Evolutionary conservation across 225 moss, liverwort and hornwort species (phyloP), one percentile per base, ranked within the genome.

Genomic region (Antitrichia curtipendula): DNA sequence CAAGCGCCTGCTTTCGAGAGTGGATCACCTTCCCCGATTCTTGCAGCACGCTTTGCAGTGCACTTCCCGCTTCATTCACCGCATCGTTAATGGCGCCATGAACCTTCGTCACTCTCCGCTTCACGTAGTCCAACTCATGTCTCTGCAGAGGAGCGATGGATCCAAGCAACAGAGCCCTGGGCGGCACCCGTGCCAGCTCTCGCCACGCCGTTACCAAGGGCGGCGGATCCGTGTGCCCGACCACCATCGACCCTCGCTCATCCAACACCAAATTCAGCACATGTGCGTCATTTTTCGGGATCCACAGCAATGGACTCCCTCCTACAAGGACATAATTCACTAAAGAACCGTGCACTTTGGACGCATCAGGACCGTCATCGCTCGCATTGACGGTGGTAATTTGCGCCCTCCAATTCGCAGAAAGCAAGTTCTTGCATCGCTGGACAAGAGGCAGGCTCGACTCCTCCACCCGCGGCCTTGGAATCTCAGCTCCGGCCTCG

Each of bases 171-270:
- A 97, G 85, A 12, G 86, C 92, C 14, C 97, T 94, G 59, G 96
- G 96, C 22, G 96, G 96, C 80, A 97, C 95, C 79, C 92, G 87
- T 25, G 88, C 93, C 36, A 95, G 71, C 50, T 90, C 95, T 73
- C 91, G 93, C 92, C 94, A 94, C 71, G 95, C 93, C 47, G 88
- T 93, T 62, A 96, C 86, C 57, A 96, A 89, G 31, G 96, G 93
- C 64, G 91, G 94, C 18, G 97, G 97, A 81, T 97, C 97, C 76
- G 96, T 96, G 89, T 97, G 96, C 47, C 97, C 96, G 29, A 94
- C 92, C 71, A 94, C 96, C 89, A 96, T 87, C 10, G 97, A 96
- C 78, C 95, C 97, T 86, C 96, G 90, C 90, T 96, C 94, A 83
- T 97, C 97, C 87, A 97, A 88, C 45, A 96, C 82, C 61, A 97